Conservation (phyloP, 495 filamentous ascomycete genomes). For the Tetracladium setigerum region DNA sequence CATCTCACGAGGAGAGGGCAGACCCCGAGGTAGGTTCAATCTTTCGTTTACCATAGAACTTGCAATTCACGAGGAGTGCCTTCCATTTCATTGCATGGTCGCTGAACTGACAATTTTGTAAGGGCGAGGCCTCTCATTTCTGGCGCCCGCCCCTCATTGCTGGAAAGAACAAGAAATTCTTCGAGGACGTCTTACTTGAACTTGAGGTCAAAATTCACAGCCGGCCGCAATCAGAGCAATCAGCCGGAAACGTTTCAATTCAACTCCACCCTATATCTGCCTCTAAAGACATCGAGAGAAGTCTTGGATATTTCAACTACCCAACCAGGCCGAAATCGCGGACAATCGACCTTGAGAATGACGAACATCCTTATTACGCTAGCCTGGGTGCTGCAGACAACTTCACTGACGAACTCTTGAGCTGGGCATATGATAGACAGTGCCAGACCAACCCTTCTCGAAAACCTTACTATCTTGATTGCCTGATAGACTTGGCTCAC, state of each 20-base stretch:
- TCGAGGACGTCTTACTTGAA: conserved; percentile 17
- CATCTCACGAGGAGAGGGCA: conserved; percentile 1
- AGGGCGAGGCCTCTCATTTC: conserved; percentile 12
- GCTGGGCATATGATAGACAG: conserved; percentile 23
- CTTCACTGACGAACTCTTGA: conserved; percentile 19
- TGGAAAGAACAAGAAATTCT: conserved; percentile 10
- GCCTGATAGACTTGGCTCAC: conserved; percentile 16
- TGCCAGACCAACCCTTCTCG: conserved; percentile 18
- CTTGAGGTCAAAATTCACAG: conserved; percentile 2
- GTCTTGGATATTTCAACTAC: conserved; percentile 20
- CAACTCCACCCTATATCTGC: conserved; percentile 4
- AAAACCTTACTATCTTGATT: conserved; percentile 23
- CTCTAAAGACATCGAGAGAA: conserved; percentile 17
- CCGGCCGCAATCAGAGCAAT: conserved; percentile 1
- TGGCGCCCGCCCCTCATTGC: conserved; percentile 16
- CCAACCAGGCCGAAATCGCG: conserved; percentile 7
- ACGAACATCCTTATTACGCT: conserved; percentile 22
- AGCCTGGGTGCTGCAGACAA: conserved; percentile 18
- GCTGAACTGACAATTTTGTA: background rate
- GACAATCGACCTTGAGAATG: conserved; percentile 9
- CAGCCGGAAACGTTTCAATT: background rate
- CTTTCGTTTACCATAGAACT: background rate
- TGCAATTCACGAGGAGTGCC: background rate
- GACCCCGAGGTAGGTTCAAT: conserved; percentile 9
- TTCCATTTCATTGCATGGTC: background rate